Conservation (phyloP, 305 asterid genomes). For the Fraxinus paxiana region DNA sequence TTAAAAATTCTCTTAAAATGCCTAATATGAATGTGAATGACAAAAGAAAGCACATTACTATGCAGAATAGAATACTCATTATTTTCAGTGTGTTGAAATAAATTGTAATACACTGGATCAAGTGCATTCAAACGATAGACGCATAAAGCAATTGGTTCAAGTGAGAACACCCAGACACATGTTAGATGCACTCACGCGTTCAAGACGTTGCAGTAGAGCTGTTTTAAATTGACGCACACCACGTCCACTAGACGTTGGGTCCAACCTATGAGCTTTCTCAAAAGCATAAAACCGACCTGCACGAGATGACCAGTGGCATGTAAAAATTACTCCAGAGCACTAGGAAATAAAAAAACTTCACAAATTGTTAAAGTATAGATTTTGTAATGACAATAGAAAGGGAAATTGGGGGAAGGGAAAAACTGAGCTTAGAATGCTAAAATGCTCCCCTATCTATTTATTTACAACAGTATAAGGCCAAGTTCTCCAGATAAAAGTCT, state of each 20-base stretch:
- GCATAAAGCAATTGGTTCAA: slow-evolving; percentile 23
- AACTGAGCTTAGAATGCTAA: slow-evolving; percentile 4
- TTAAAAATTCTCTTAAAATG: neutral
- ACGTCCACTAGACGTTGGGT: slow-evolving; percentile 94
- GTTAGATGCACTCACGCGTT: slow-evolving; percentile 55
- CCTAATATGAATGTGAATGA: neutral
- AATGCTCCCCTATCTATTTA: neutral
- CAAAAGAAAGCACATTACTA: neutral
- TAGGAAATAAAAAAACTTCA: neutral
- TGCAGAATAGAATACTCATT: neutral
- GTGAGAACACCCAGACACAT: slow-evolving; percentile 12
- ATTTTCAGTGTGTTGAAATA: slow-evolving; percentile 8
- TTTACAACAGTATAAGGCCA: neutral
- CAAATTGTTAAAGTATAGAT: neutral
- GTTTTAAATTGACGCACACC: slow-evolving; percentile 98
- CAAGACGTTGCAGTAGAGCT: slow-evolving; percentile 90
- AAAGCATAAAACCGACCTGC: slow-evolving; percentile 97
- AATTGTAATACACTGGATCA: neutral
- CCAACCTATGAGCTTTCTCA: slow-evolving; percentile 93
- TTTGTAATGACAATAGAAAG: neutral
- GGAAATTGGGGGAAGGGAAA: neutral
- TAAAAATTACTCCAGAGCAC: slow-evolving; percentile 20
- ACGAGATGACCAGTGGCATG: slow-evolving; percentile 20
- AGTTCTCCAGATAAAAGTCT: neutral
- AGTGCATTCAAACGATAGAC: neutral